Base-by-base conservation (phyloP, 1,284 basidiomycete genomes). In the Rhizopogon parksii region DNA sequence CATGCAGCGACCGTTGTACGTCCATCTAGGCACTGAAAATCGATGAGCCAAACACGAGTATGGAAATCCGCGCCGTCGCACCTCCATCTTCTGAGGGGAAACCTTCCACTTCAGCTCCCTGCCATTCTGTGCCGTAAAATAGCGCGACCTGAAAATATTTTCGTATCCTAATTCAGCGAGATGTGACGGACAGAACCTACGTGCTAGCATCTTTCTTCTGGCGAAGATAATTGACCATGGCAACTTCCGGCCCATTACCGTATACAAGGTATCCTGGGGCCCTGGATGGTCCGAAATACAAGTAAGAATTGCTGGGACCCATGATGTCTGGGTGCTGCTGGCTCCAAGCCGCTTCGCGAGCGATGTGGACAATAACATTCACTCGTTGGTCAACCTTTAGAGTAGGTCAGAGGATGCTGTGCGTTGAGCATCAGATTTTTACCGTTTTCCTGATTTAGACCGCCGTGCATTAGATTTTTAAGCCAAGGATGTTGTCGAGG, bases 21-120 rank as follows among this genome's bases (percentile, higher is more conserved):
- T 38, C 75, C 76, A 55, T 85, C 81, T 45, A 78, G 57, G 55
- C 83, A 82, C 85, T 86, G 32, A 35, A 40, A 43, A 46, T 40
- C 40, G 39, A 47, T 34, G 19, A 34, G 53, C 46, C 55, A 50
- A 11, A 24, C 19, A 25, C 19, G 12, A n/a, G 7, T 15, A 34
- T 14, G n/a, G 11, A 24, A 36, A 14, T 35, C 17, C 25, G 24
- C 36, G 47, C 40, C 27, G 35, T 32, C 73, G 40, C 56, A 86
- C 85, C 80, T 88, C 85, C 74, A 86, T 79, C 51, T 77, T 74
- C 50, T 76, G 68, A 14, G 76, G 67, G 25, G 69, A 63, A 46
- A 83, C 71, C 63, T 77, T 80, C 85, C 85, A 88, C 66, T 88
- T 88, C 66, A 79, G 79, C 49, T 82, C 77, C 54, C 71, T 78